phyloP scores from a whole-genome alignment of 1,139 yeast genomes.

The Blastobotrys serpentis region DNA sequence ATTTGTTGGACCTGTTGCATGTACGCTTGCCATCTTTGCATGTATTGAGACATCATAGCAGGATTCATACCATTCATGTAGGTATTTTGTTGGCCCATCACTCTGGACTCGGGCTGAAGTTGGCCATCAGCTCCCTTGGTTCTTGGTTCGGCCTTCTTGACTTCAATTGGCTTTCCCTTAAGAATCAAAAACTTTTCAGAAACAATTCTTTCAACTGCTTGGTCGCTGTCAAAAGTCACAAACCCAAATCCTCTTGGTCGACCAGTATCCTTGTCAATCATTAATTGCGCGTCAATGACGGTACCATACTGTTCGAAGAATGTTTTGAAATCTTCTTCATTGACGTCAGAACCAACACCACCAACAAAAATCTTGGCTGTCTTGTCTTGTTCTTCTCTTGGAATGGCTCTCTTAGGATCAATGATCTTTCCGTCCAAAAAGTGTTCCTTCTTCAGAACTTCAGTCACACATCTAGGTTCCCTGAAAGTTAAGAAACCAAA shows the following conservation, averaged over 20 bases:
- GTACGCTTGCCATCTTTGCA: conserved; percentile 82
- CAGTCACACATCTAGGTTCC: conserved; percentile 79
- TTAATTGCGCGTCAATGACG: conserved; percentile 93
- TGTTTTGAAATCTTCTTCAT: conserved; percentile 84
- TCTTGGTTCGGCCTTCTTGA: conserved; percentile 97
- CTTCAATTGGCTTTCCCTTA: conserved; percentile 91
- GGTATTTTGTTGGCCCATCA: conserved; percentile 37
- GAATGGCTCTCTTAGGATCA: conserved; percentile 97
- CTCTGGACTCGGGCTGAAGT: conserved; percentile 33
- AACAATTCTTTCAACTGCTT: conserved; percentile 90
- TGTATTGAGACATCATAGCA: conserved; percentile 84
- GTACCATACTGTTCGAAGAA: conserved; percentile 90
- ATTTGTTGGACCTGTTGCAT: conserved; percentile 41
- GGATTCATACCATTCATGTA: conserved; percentile 60
- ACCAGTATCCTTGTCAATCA: conserved; percentile 98
- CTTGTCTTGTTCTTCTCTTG: conserved; percentile 96
- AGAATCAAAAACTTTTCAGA: conserved; percentile 77
- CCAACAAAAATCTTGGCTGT: conserved; percentile 98
- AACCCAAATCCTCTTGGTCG: conserved; percentile 98
- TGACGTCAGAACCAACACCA: conserved; percentile 94
- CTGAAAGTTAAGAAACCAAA: conserved; percentile 93
- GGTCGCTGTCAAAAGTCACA: conserved; percentile 93
- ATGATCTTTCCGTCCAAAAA: conserved; percentile 93
- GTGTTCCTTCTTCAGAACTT: conserved; percentile 84
- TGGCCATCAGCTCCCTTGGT: conserved; percentile 24